Evolutionary conservation across 2,329 filamentous ascomycete genomes (phyloP).

Genomic region (Ceratocystis lukuohia): DNA sequence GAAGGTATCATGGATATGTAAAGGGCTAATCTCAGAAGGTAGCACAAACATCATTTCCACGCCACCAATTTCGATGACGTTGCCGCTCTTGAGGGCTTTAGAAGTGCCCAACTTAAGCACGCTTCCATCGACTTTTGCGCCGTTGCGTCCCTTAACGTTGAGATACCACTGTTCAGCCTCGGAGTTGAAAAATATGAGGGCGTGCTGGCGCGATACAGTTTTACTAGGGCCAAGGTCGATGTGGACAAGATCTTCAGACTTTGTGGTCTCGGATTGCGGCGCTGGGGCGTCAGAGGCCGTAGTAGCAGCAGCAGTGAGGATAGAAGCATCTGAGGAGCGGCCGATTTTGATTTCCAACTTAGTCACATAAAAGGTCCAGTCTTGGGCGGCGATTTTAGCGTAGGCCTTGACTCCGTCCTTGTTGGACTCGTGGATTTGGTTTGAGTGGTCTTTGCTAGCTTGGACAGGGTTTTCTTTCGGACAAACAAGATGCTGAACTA

Average conservation of each 20-base stretch:
- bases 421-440: slow-evolving; percentile 48
- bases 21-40: slow-evolving; percentile 54
- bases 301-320: slow-evolving; percentile 28
- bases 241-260: slow-evolving; percentile 47
- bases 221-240: slow-evolving; percentile 82
- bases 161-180: slow-evolving; percentile 67
- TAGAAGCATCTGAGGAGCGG: slow-evolving; percentile 31
- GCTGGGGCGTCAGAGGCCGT: neutral
- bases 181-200: slow-evolving; percentile 57
- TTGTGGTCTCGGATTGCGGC: slow-evolving; percentile 16
- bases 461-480: slow-evolving; percentile 37
- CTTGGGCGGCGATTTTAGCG: slow-evolving; percentile 66
- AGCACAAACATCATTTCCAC: slow-evolving; percentile 98
- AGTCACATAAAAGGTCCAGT: slow-evolving; percentile 76
- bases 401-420: slow-evolving; percentile 57
- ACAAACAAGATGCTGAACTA: slow-evolving; percentile 38
- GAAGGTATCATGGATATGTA: slow-evolving; percentile 56
- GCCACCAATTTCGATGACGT: slow-evolving; percentile 81
- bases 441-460: slow-evolving; percentile 49
- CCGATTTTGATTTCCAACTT: slow-evolving; percentile 65
- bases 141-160: slow-evolving; percentile 79
- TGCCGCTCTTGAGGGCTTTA: slow-evolving; percentile 62
- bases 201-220: slow-evolving; percentile 65
- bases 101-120: slow-evolving; percentile 54
- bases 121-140: slow-evolving; percentile 65